These are phyloP conservation scores for Spiraea crenata DNA, from an alignment of 331 rosid genomes.

Conservation along the genomic window DNA sequence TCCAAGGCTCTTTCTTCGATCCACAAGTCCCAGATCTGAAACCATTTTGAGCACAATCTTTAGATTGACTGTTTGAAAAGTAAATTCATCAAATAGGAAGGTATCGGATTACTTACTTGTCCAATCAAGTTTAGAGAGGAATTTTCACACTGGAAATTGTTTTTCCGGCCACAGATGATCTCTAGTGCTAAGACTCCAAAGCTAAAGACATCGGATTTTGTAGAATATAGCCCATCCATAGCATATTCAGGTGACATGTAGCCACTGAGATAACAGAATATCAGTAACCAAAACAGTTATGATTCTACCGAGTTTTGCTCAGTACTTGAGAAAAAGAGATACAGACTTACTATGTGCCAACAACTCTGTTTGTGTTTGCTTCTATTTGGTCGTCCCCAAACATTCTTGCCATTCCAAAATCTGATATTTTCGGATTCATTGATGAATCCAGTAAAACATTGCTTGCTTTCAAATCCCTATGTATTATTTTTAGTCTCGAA, in stretches of 20 bases:
- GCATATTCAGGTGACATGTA: conserved; percentile 69
- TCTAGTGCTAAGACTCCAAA: conserved; percentile 56
- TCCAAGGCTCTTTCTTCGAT: conserved; percentile 28
- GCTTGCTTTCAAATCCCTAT: conserved; percentile 38
- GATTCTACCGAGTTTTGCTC: background rate
- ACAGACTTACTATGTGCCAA: conserved; percentile 36
- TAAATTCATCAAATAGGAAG: no score
- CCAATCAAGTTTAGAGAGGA: conserved; percentile 33
- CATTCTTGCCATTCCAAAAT: conserved; percentile 38
- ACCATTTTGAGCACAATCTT: background rate
- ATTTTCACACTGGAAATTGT: conserved; percentile 26
- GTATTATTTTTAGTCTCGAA: conserved; percentile 33
- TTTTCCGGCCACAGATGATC: conserved; percentile 43
- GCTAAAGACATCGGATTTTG: conserved; percentile 58
- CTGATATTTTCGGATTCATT: conserved; percentile 36
- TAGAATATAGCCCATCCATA: conserved; percentile 49
- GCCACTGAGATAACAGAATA: conserved; percentile 35
- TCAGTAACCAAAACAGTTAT: background rate
- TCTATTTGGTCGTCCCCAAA: conserved; percentile 35
- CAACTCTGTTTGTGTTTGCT: conserved; percentile 35
- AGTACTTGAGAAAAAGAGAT: background rate
- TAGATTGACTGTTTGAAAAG: background rate
- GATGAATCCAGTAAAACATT: conserved; percentile 33
- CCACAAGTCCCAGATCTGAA: conserved; percentile 45
- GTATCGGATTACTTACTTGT: conserved; percentile 23